Conservation (phyloP, 129 eudicot genomes). For the Artemisia annua region DNA sequence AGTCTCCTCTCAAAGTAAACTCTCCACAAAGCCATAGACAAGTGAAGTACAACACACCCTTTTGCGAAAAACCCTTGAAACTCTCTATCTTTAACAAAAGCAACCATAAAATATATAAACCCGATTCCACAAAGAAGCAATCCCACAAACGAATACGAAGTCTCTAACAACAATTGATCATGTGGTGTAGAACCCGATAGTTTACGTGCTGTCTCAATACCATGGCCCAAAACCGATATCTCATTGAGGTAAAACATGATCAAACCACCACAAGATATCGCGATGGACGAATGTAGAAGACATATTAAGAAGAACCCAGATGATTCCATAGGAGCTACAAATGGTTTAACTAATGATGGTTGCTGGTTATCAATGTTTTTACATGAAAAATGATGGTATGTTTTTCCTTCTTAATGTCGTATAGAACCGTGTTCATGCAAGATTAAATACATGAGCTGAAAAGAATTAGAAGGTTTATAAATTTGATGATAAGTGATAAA, state of each 20-base stretch:
- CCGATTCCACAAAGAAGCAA: slow-evolving; percentile 67
- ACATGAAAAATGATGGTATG: too few species aligned
- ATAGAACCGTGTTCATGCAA: slow-evolving; percentile 9
- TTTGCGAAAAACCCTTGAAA: slow-evolving; percentile 79
- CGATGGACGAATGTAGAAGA: slow-evolving; percentile 51
- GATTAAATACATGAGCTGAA: slow-evolving; percentile 1
- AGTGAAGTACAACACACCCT: slow-evolving; percentile 70
- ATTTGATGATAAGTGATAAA: background rate
- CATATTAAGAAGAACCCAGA: slow-evolving; percentile 68
- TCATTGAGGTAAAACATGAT: slow-evolving; percentile 74
- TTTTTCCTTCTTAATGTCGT: too few species aligned
- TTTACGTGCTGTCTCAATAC: slow-evolving; percentile 60
- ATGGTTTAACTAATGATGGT: background rate
- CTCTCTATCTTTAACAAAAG: slow-evolving; percentile 67
- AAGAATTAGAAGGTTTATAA: background rate
- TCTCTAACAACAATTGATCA: slow-evolving; percentile 60
- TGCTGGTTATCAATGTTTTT: too few species aligned
- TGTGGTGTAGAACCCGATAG: slow-evolving; percentile 77
- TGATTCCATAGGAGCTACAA: slow-evolving; percentile 45
- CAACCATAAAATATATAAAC: slow-evolving; percentile 67
- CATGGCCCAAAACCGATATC: slow-evolving; percentile 69
- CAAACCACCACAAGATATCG: slow-evolving; percentile 56
- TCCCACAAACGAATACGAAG: slow-evolving; percentile 66
- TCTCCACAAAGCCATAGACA: slow-evolving; percentile 72
- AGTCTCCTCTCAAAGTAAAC: slow-evolving; percentile 58